phyloP scores from a whole-genome alignment of 768 basidiomycete genomes.

The Suillus variegatus region DNA sequence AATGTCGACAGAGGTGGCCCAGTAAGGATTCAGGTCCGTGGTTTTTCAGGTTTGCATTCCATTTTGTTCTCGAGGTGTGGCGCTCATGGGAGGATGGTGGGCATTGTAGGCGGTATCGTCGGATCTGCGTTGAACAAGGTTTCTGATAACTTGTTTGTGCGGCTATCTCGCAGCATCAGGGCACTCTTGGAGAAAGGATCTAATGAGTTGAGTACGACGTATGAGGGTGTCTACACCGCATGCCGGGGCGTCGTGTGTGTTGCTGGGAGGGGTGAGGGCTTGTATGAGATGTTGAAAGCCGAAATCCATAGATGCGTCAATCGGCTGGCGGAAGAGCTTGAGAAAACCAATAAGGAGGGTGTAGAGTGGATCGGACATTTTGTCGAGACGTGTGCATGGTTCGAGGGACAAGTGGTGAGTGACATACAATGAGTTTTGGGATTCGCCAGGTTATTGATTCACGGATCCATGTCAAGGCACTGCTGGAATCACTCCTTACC shows the following conservation, averaged over 20 bases:
- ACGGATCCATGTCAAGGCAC: constrained; percentile 37
- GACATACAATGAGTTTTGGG: background rate
- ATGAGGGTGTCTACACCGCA: constrained; percentile 56
- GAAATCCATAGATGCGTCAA: constrained; percentile 60
- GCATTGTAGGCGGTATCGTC: background rate
- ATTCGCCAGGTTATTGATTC: constrained; percentile 5
- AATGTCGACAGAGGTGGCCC: constrained; percentile 35
- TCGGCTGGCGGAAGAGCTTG: constrained; percentile 42
- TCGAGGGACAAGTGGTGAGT: constrained; percentile 64
- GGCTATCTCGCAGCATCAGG: constrained; percentile 40
- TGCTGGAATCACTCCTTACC: constrained; percentile 64
- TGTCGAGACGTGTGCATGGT: constrained; percentile 60
- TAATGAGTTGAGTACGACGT: constrained; percentile 45
- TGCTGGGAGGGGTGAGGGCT: constrained; percentile 52
- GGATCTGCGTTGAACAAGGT: constrained; percentile 9
- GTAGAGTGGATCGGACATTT: constrained; percentile 63
- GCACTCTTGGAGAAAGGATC: constrained; percentile 40
- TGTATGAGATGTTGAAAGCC: constrained; percentile 59
- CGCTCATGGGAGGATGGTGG: background rate
- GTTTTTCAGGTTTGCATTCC: constrained; percentile 37
- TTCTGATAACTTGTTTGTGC: constrained; percentile 23
- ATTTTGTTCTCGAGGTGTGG: background rate
- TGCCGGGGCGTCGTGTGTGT: constrained; percentile 58
- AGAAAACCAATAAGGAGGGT: constrained; percentile 22
- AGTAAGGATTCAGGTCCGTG: constrained; percentile 49